phyloP scores from a whole-genome alignment of 2,329 filamentous ascomycete species.

The Sporothrix pseudoabietina region DNA sequence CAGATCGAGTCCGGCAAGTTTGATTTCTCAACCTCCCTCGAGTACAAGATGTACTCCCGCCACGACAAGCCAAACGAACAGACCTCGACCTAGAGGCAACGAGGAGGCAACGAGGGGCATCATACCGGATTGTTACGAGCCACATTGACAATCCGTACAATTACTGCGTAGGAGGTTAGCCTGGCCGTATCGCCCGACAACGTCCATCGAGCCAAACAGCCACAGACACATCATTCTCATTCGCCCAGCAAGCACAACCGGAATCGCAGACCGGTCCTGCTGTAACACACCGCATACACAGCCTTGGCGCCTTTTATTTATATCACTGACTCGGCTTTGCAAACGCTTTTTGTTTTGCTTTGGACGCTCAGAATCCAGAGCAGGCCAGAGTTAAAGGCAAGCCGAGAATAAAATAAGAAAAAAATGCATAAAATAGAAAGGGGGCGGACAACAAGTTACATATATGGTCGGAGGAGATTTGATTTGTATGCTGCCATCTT shows the following conservation, averaged over 20 bases:
- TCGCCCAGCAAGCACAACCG: background rate
- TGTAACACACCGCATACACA: background rate
- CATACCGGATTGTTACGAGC: background rate
- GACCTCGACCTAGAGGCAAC: constrained; percentile 23
- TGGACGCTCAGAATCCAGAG: background rate
- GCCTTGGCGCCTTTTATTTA: too few relatives aligned
- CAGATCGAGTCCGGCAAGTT: constrained; percentile 64
- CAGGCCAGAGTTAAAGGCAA: background rate
- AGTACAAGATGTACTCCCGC: constrained; percentile 65
- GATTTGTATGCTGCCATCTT: background rate
- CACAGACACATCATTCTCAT: background rate
- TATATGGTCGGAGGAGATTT: background rate
- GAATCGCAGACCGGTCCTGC: background rate
- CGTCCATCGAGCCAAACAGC: background rate
- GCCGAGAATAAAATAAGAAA: background rate
- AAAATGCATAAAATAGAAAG: background rate
- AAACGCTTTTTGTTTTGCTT: background rate
- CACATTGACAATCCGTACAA: background rate
- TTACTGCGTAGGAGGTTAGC: background rate
- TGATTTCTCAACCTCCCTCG: constrained; percentile 57
- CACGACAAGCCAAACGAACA: constrained; percentile 56
- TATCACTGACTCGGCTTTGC: background rate
- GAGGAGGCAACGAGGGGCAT: background rate
- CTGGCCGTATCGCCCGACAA: background rate
- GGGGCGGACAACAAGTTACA: background rate